phyloP scores from a whole-genome alignment of 495 filamentous ascomycete genomes.

The Tuber borchii region DNA sequence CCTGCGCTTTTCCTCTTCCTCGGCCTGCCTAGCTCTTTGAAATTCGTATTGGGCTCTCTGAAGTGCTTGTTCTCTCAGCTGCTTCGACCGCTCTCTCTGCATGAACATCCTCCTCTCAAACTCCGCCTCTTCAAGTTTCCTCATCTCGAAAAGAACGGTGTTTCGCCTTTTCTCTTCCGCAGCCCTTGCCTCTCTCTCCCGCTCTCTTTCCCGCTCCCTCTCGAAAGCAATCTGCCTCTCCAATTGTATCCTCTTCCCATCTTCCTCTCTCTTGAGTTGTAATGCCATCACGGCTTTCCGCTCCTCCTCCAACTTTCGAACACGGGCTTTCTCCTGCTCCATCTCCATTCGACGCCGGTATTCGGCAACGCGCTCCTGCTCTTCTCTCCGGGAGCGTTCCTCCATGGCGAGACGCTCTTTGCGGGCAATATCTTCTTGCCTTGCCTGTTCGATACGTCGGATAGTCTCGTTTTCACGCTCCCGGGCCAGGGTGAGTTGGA shows the following conservation, averaged over 20 bases:
- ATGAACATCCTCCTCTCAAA: constrained; percentile 6
- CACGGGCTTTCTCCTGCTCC: constrained; percentile 22
- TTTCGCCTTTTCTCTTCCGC: constrained; percentile 12
- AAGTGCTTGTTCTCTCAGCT: constrained; percentile 17
- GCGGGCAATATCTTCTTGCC: constrained; percentile 3
- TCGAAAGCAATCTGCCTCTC: constrained; percentile 4
- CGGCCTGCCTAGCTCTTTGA: not conserved
- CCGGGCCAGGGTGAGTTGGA: not conserved
- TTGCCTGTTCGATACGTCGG: not conserved
- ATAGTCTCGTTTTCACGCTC: constrained; percentile 3
- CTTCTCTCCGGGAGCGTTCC: constrained; percentile 20
- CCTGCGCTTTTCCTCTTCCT: constrained; percentile 13
- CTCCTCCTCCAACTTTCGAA: constrained; percentile 19
- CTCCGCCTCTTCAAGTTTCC: constrained; percentile 7
- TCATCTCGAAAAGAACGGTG: not conserved
- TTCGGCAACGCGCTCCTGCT: constrained; percentile 18
- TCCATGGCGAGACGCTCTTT: constrained; percentile 12
- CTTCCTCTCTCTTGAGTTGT: constrained; percentile 15
- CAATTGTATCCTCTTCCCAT: constrained; percentile 15
- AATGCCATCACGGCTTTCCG: constrained; percentile 13
- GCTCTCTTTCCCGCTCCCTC: constrained; percentile 4
- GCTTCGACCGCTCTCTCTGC: constrained; percentile 5
- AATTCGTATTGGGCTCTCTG: constrained; percentile 6
- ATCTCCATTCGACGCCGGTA: constrained; percentile 10
- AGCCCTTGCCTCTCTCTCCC: not conserved